A percentile compares a stretch with the other conserved stretches of the same genome.
Conservation (phyloP, 331 rosid species). For the Acacia pycnantha region DNA sequence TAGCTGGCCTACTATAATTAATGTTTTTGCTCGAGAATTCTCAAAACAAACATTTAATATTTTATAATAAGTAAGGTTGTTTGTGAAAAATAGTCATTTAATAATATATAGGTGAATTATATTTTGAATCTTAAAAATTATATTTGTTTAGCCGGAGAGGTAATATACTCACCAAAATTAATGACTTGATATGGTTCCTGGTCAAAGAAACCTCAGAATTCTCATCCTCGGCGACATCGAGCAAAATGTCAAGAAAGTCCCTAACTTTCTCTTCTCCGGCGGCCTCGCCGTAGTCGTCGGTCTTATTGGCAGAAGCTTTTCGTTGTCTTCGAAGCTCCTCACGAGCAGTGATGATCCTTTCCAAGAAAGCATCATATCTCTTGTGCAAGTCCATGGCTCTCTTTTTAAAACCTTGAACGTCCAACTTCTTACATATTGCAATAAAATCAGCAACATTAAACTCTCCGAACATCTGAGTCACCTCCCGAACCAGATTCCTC, state of each 20-base stretch:
- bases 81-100: not conserved
- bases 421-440: constrained; percentile 39
- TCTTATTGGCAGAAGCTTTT: not conserved
- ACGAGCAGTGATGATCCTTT: constrained; percentile 45
- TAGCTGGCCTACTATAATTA: not conserved
- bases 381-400: constrained; percentile 34
- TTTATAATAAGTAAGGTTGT: not conserved
- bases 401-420: constrained; percentile 50
- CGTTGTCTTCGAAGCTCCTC: constrained; percentile 33
- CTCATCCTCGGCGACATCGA: constrained; percentile 26
- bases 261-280: constrained; percentile 23
- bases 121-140: not conserved
- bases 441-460: constrained; percentile 47
- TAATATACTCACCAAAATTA: constrained; percentile 32
- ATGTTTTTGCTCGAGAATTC: not conserved
- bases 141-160: not conserved
- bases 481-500: constrained; percentile 36
- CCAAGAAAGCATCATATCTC: constrained; percentile 50
- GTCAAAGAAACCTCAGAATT: constrained; percentile 28
- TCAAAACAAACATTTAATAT: not conserved
- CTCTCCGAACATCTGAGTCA: constrained; percentile 40
- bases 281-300: not conserved
- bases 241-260: constrained; percentile 43
- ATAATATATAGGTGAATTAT: not conserved
- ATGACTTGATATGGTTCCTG: constrained; percentile 38